phyloP scores from a whole-genome alignment of 2,329 filamentous ascomycete species.

The Botrytis deweyae region DNA sequence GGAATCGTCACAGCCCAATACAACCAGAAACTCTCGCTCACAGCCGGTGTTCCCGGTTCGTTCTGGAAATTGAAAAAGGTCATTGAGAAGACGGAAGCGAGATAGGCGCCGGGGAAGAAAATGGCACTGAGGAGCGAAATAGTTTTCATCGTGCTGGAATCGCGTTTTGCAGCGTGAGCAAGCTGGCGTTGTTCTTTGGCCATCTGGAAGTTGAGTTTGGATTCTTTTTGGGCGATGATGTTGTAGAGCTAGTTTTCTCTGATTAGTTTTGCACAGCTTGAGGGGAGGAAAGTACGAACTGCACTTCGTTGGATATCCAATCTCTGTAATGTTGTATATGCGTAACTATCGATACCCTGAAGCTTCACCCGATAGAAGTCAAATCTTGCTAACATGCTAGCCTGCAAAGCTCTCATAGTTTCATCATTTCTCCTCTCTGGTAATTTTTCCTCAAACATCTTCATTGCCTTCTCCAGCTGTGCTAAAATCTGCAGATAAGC shows the following conservation, averaged over 20 bases:
- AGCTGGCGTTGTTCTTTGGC: constrained; percentile 44
- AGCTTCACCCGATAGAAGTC: constrained; percentile 63
- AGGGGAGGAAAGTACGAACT: constrained; percentile 43
- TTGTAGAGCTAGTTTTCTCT: constrained; percentile 54
- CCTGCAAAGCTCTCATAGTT: constrained; percentile 48
- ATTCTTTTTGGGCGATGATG: constrained; percentile 64
- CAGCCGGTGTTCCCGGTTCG: constrained; percentile 6
- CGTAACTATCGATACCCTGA: constrained; percentile 61
- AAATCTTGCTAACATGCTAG: constrained; percentile 53
- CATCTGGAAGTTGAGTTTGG: constrained; percentile 61
- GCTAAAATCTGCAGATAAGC: constrained; percentile 56
- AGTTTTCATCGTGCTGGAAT: constrained; percentile 60
- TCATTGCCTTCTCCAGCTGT: constrained; percentile 51
- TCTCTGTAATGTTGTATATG: constrained; percentile 59
- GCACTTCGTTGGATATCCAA: constrained; percentile 61
- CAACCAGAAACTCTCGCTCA: constrained; percentile 58
- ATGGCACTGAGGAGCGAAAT: constrained; percentile 62
- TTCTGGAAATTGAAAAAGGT: constrained; percentile 62
- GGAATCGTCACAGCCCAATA: constrained; percentile 63
- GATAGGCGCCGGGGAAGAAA: constrained; percentile 61
- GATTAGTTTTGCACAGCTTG: not conserved
- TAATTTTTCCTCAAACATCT: constrained; percentile 26
- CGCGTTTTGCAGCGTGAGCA: constrained; percentile 43
- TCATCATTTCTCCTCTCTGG: constrained; percentile 22
- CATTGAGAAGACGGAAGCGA: constrained; percentile 65